A percentile compares a stretch with the other conserved stretches of the same genome.
Conservation (phyloP, 441 rosid species). For the Adansonia madagascariensis region DNA sequence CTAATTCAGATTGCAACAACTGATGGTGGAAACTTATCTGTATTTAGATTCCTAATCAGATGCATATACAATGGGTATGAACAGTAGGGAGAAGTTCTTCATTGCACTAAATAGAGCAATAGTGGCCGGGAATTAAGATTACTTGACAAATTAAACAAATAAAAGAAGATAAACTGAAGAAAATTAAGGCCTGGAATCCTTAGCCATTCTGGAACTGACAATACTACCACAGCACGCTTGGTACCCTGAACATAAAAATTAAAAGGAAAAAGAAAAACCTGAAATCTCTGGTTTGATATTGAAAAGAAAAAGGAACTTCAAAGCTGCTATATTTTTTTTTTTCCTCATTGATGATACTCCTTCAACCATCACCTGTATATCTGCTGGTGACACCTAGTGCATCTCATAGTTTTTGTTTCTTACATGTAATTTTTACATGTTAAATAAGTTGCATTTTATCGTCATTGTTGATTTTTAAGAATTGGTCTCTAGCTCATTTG, state of each 20-base stretch:
- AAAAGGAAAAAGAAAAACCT: background rate
- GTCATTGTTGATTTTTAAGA: background rate
- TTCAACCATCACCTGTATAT: background rate
- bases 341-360: background rate
- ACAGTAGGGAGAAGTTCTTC: background rate
- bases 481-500: background rate
- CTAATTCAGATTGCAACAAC: background rate
- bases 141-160: background rate
- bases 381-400: background rate
- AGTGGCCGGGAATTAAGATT: background rate
- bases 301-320: background rate
- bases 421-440: background rate
- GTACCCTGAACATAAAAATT: background rate
- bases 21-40: background rate
- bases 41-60: too few relatives aligned
- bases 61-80: too few relatives aligned
- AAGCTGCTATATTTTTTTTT: background rate
- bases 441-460: constrained; percentile 9
- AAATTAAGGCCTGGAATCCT: background rate
- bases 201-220: background rate
- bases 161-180: background rate
- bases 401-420: background rate
- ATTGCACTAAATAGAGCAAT: background rate
- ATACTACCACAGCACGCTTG: background rate
- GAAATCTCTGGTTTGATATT: background rate